These are phyloP conservation scores for Phialocephala subalpina DNA, from an alignment of 2,329 filamentous ascomycete genomes.

Conservation along the genomic window DNA sequence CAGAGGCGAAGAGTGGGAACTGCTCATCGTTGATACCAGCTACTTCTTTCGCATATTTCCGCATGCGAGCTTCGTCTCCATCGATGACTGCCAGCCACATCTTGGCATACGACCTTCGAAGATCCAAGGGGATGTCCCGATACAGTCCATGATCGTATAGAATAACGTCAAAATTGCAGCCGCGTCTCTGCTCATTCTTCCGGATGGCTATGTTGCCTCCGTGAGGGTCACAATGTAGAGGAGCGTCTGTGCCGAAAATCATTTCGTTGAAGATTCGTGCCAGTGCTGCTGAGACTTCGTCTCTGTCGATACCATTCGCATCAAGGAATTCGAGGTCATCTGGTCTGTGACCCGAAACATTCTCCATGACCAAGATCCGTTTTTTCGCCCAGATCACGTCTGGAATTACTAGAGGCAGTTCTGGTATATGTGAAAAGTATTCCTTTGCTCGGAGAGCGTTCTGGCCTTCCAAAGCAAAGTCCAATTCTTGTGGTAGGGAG, in stretches of 20 bases:
- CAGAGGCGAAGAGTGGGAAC: conserved; percentile 94
- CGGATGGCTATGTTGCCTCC: conserved; percentile 95
- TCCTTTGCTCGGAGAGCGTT: conserved; percentile 83
- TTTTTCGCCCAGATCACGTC: conserved; percentile 89
- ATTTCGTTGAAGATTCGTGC: conserved; percentile 98
- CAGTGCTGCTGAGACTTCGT: conserved; percentile 92
- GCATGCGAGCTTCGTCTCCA: conserved; percentile 85
- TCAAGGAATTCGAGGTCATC: conserved; percentile 92
- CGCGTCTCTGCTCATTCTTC: conserved; percentile 69
- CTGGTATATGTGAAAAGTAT: conserved; percentile 79
- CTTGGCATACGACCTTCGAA: conserved; percentile 91
- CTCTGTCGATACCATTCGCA: conserved; percentile 84
- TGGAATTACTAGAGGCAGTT: conserved; percentile 87
- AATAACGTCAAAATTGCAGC: conserved; percentile 90
- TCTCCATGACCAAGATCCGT: conserved; percentile 95
- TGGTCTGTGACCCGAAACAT: conserved; percentile 83
- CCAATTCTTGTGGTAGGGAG: conserved; percentile 88
- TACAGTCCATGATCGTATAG: conserved; percentile 98
- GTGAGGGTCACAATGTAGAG: conserved; percentile 95
- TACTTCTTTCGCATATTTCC: conserved; percentile 86
- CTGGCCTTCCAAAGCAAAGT: conserved; percentile 84
- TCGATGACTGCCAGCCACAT: conserved; percentile 97
- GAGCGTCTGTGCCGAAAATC: conserved; percentile 92
- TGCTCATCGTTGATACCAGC: conserved; percentile 88
- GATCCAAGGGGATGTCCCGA: conserved; percentile 81